Base-by-base conservation (phyloP, 306 rosid genomes). In the Crotalaria pallida region DNA sequence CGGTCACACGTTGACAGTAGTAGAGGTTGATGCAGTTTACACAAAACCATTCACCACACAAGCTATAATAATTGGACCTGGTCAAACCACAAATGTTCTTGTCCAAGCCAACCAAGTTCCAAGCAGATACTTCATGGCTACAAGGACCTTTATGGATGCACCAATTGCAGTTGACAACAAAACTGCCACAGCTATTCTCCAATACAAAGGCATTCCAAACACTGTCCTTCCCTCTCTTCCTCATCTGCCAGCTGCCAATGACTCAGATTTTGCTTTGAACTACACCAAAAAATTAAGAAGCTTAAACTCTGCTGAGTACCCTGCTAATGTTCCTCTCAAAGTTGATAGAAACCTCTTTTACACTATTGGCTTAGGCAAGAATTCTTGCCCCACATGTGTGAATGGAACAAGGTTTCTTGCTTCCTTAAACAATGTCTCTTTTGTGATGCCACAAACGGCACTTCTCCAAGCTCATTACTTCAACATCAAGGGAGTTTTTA, bases 21-120 rank as follows among this genome's bases (percentile, higher is more conserved):
- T 92, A 53, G 97, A 92, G 69, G 97, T 92, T 66, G 97, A 92
- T 43, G 97, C 97, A 29, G 88, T 91, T 47, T 91, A 91, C 79
- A 88, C 89, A 58, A 91, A 88, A 67, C 93, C 93, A 59, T 88
- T 88, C 85, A 72, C 80, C 36, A 88, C 96, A n/a, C 67, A 59
- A 59, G 83, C 97, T 4, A 85, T 91, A 45, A 66, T 87, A 58
- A 85, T 88, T 24, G 96, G 84, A 40, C 96, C 97, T 51, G 97
- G 97, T 13, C 97, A 91, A 71, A 91, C 97, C 71, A 91, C 97
- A 77, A 88, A 88, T 51, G 96, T 88, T 57, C 19, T 91, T n/a
- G 81, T 88, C 24, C 74, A 81, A 69, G 86, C 97, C 49, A 85
- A 87, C 75, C 80, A 88, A 77, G 75, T 73, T 0, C 78, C 89